Evolutionary conservation across 2,329 filamentous ascomycete genomes (phyloP), one percentile per base, ranked within the genome.

Genomic region (Penicillium sp.): DNA sequence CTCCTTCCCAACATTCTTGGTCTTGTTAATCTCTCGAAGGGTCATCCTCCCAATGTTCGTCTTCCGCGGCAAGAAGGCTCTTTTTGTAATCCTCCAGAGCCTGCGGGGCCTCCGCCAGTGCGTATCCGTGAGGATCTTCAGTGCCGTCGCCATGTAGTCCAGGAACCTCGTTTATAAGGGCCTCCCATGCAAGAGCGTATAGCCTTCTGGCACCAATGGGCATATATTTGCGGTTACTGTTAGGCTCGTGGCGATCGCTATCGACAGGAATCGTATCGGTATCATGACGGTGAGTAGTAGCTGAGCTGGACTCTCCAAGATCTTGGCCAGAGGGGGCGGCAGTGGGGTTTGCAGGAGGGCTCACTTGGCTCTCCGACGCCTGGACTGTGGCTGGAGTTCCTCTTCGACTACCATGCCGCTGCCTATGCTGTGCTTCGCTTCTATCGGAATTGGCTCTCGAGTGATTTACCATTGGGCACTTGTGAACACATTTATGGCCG

Each of bases 401-500:
- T 13, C 35, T 41, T 41, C 13, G 35, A 41, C 35, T 41, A 5
- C 35, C 15, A 41, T 15, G 11, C 6, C 11, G 11, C 35, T 41
- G 35, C 35, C 11, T 41, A 41, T 41, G 9, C 35, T 41, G 35
- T 15, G 11, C 15, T 21, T 21, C 21, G 5, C 35, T 2, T 13
- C 15, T 15, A 11, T 41, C 11, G 11, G 11, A 15, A 3, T 41
- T 11, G 9, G 35, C 8, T 41, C 8, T 41, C 15, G 15, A 41
- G 15, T 41, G 35, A 41, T 41, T 4, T 13, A 57, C 38, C 8
- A 62, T 55, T 1, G 56, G 60, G 1, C 62, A 60, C 2, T 46
- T 47, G 26, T 70, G 68, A 3, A 56, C n/a, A 41, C 51, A 57
- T 2, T 48, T 50, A 5, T 55, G 31, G 5, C 31, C 51, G 8